Evolutionary conservation across 2,329 filamentous ascomycete species (phyloP).

Genomic region (Coleophoma eucalyptorum): DNA sequence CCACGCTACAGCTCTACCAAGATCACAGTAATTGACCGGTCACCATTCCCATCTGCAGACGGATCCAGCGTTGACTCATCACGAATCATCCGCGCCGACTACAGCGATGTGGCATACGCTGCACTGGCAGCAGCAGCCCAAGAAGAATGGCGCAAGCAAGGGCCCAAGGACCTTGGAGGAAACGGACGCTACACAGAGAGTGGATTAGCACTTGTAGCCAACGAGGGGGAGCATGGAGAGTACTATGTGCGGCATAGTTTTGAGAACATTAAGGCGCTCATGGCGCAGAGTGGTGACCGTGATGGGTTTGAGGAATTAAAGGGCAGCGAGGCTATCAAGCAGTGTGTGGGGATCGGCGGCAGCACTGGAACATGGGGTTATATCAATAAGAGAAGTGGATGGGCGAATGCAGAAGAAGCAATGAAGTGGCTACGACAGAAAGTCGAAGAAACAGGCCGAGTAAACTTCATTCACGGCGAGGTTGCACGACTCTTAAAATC

Average conservation of each 20-base stretch:
- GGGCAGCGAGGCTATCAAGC: constrained; percentile 38
- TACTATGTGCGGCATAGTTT: constrained; percentile 56
- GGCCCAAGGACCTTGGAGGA: constrained; percentile 45
- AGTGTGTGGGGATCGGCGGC: constrained; percentile 42
- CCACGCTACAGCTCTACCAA: constrained; percentile 46
- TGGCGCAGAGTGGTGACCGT: constrained; percentile 25
- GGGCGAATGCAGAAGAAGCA: constrained; percentile 72
- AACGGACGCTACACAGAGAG: constrained; percentile 67
- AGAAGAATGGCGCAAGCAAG: constrained; percentile 60
- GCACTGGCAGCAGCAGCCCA: constrained; percentile 69
- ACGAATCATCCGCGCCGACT: constrained; percentile 68
- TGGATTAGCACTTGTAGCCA: constrained; percentile 63
- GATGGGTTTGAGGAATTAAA: constrained; percentile 34
- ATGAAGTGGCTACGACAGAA: constrained; percentile 56
- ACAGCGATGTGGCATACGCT: constrained; percentile 75
- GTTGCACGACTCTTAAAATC: constrained; percentile 16
- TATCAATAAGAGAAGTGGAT: constrained; percentile 70
- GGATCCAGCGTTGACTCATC: constrained; percentile 59
- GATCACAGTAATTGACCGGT: constrained; percentile 59
- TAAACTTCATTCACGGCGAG: constrained; percentile 48
- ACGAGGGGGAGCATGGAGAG: constrained; percentile 34
- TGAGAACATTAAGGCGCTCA: constrained; percentile 49
- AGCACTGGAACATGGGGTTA: constrained; percentile 64
- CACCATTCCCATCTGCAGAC: constrained; percentile 54
- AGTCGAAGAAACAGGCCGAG: constrained; percentile 27